Evolutionary conservation across 306 rosid genomes (phyloP), one percentile per base, ranked within the genome.

Genomic region (Ochetophila trinervis): DNA sequence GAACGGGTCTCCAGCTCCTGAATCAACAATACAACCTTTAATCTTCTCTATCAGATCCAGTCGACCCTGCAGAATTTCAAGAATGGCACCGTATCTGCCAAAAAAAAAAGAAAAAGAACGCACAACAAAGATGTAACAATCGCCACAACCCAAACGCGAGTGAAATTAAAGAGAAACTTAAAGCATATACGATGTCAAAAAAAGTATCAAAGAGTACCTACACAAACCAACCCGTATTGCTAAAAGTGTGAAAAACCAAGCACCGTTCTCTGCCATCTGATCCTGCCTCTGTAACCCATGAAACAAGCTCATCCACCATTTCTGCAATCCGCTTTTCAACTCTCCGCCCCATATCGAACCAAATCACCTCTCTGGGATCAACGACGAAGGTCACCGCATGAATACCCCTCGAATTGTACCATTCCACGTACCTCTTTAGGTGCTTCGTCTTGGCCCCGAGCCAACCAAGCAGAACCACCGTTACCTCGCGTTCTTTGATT

Each of bases 221-320:
- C 96, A 79, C 85, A 80, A 93, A 79, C 97, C 97, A 93, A 77
- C 98, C 98, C 15, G 97, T 93, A 47, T 90, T 89, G 83, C 98
- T 90, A 63, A 93, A 93, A 67, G 86, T 78, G 65, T 93, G 98
- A 69, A 93, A 90, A 49, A 90, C 69, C 87, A 93, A 63, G 60
- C 72, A 76, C 55, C 90, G 86, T 59, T 87, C 87, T 42, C 84
- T 82, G 9, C 95, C 89, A 44, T 62, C 84, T 40, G 76, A 77
- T 56, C 80, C 91, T 44, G 64, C 48, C 15, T 62, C 67, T 17
- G 88, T 84, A 0, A 84, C 73, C 97, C 96, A 93, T 2, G 79
- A 63, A 67, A 63, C 65, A 36, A 93, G 83, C 70, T 87, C 81
- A 0, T 69, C 73, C 1, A 88, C 87, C 61, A 89, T 60, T 2